phyloP scores from a whole-genome alignment of 2,329 filamentous ascomycete genomes.

The Hymenoscyphus scutula region DNA sequence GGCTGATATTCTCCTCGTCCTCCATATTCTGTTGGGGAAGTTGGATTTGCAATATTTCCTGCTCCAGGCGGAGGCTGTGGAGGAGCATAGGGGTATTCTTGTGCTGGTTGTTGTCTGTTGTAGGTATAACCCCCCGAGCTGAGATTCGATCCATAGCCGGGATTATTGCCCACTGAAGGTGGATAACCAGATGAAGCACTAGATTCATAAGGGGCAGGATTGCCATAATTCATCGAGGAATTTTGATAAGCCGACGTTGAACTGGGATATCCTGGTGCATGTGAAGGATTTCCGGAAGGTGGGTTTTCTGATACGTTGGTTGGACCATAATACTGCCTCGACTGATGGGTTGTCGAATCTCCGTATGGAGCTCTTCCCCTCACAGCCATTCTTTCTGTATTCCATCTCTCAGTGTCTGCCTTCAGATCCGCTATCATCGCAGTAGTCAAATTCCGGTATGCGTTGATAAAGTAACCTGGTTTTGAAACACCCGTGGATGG shows the following conservation, averaged over 20 bases:
- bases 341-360: neutral
- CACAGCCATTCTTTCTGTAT: neutral
- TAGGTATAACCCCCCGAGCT: neutral
- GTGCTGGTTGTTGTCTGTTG: neutral
- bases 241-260: neutral
- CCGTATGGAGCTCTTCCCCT: neutral
- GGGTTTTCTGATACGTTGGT: neutral
- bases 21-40: neutral
- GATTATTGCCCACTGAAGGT: neutral
- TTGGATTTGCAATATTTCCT: neutral
- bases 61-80: neutral
- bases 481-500: neutral
- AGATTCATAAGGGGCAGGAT: neutral
- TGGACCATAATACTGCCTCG: slow-evolving; percentile 2
- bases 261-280: neutral
- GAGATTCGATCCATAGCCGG: neutral
- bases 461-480: slow-evolving; percentile 3
- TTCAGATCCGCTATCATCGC: slow-evolving; percentile 5
- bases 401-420: slow-evolving; percentile 2
- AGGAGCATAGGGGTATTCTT: neutral
- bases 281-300: neutral
- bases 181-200: neutral
- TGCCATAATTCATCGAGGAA: neutral
- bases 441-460: neutral
- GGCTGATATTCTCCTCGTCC: neutral